Conservation (phyloP, 768 basidiomycete species). For the Rhizopogon vesiculosus region DNA sequence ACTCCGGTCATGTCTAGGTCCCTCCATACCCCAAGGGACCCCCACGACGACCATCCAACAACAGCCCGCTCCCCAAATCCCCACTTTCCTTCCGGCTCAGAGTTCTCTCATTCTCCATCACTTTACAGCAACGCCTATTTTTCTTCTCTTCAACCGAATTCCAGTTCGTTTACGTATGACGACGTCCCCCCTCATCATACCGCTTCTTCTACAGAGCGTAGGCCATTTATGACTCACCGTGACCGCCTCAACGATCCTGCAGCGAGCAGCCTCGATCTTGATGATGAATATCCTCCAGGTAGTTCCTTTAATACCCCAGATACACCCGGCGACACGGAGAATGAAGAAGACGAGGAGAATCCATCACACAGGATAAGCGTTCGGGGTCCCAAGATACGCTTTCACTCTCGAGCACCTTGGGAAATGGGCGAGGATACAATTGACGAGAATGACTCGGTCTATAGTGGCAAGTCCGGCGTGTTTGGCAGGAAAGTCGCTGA, state of each 20-base stretch:
- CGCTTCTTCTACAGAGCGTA: constrained; percentile 20
- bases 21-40: constrained; percentile 30
- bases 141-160: constrained; percentile 42
- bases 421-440: constrained; percentile 52
- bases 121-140: constrained; percentile 60
- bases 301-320: constrained; percentile 24
- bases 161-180: constrained; percentile 23
- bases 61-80: constrained; percentile 36
- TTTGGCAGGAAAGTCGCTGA: constrained; percentile 25
- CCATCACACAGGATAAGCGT: constrained; percentile 56
- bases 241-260: constrained; percentile 41
- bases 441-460: constrained; percentile 44
- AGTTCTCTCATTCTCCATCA: constrained; percentile 64
- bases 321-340: constrained; percentile 29
- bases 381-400: constrained; percentile 79
- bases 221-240: constrained; percentile 20
- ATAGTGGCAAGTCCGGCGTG: constrained; percentile 26
- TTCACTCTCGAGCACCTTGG: constrained; percentile 82
- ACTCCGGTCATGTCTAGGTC: constrained; percentile 37
- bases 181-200: not conserved
- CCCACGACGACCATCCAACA: constrained; percentile 46
- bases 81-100: constrained; percentile 51
- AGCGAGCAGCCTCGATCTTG: constrained; percentile 53
- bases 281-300: constrained; percentile 33
- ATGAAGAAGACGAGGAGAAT: constrained; percentile 38